A percentile compares a stretch with the other conserved stretches of the same genome.
These are phyloP conservation scores for Tillandsia fasciculata DNA, from an alignment of 176 grass and related monocot genomes.

Conservation along the genomic window DNA sequence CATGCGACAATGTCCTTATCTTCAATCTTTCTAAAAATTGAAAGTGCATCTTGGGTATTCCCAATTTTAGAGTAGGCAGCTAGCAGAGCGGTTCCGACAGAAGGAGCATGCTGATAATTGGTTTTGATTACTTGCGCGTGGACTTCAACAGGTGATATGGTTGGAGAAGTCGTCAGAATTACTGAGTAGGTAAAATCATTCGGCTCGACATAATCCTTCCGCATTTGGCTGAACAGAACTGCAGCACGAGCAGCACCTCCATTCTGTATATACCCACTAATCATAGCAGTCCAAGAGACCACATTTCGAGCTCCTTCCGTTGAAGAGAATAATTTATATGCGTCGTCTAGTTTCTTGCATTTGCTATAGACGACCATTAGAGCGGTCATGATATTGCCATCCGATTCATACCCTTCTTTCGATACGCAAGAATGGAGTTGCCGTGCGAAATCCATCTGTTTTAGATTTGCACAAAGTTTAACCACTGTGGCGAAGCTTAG, in stretches of 20 bases:
- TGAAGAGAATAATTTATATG: slow-evolving; percentile 38
- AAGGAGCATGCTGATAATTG: slow-evolving; percentile 38
- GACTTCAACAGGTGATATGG: slow-evolving; percentile 33
- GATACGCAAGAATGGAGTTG: slow-evolving; percentile 58
- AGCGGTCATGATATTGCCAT: slow-evolving; percentile 46
- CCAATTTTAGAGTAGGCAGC: slow-evolving; percentile 40
- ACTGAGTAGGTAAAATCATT: slow-evolving; percentile 74
- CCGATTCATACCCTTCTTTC: slow-evolving; percentile 37
- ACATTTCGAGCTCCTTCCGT: slow-evolving; percentile 34
- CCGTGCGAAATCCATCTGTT: slow-evolving; percentile 25
- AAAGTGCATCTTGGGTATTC: slow-evolving; percentile 36
- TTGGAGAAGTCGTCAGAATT: slow-evolving; percentile 38
- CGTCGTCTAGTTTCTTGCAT: slow-evolving; percentile 29
- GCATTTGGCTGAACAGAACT: slow-evolving; percentile 52
- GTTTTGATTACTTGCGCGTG: slow-evolving; percentile 66
- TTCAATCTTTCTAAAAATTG: slow-evolving; percentile 40
- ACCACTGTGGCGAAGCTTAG: slow-evolving; percentile 52
- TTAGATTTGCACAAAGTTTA: slow-evolving; percentile 58
- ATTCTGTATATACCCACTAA: slow-evolving; percentile 46
- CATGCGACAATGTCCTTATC: slow-evolving; percentile 68
- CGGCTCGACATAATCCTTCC: slow-evolving; percentile 39
- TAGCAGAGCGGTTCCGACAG: slow-evolving; percentile 68
- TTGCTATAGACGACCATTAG: slow-evolving; percentile 55
- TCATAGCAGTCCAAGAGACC: slow-evolving; percentile 77
- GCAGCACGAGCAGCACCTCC: slow-evolving; percentile 29